Evolutionary conservation across 148 eudicot genomes (phyloP).

Genomic region (Rhododendron mucronatum): DNA sequence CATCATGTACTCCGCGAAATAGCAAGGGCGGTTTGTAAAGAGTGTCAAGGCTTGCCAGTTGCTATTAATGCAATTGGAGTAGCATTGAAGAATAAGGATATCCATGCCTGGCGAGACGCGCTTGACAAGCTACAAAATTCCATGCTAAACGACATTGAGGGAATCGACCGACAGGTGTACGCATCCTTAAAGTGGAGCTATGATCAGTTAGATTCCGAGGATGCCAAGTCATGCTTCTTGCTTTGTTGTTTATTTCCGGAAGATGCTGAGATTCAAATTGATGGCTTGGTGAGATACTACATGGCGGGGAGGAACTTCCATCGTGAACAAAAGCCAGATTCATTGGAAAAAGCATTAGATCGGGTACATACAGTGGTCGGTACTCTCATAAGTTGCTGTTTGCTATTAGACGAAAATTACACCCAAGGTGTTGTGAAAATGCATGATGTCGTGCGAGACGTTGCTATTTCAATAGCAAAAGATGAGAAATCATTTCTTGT

Average conservation of each 20-base stretch:
- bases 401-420: neutral
- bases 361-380: neutral
- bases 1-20: neutral
- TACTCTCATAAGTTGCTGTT: neutral
- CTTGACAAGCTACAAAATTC: neutral
- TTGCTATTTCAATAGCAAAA: neutral
- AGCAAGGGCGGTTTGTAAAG: neutral
- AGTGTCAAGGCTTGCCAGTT: slow-evolving; percentile 19
- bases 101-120: neutral
- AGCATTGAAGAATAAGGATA: neutral
- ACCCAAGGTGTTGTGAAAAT: neutral
- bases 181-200: slow-evolving; percentile 5
- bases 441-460: neutral
- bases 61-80: slow-evolving; percentile 6
- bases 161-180: neutral
- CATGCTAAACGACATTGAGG: neutral
- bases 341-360: neutral
- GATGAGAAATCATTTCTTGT: neutral
- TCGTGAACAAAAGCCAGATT: neutral
- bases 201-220: neutral
- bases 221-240: slow-evolving; percentile 1
- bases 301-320: neutral
- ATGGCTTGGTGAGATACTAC: neutral
- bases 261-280: neutral
- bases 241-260: neutral